Evolutionary conservation across 1,139 yeast genomes (phyloP).

Genomic region (Pichia sp.): DNA sequence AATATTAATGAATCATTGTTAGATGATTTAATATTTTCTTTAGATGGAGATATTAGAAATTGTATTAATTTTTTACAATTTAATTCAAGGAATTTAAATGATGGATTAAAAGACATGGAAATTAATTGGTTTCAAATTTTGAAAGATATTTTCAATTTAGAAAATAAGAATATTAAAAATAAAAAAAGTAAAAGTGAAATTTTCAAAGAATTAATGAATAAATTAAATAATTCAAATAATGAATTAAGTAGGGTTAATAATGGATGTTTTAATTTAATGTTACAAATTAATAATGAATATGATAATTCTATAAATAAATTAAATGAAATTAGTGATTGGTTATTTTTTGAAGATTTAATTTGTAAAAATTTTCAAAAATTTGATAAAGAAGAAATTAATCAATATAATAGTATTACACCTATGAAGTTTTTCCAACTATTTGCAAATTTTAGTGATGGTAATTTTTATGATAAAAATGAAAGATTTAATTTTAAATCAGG

Average conservation of each 20-base stretch:
- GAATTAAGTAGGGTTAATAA: constrained; percentile 55
- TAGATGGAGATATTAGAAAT: constrained; percentile 83
- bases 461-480: constrained; percentile 24
- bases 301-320: constrained; percentile 59
- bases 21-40: constrained; percentile 55
- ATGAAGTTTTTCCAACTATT: constrained; percentile 62
- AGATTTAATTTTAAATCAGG: constrained; percentile 9
- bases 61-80: constrained; percentile 83
- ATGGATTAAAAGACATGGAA: constrained; percentile 43
- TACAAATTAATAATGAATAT: constrained; percentile 35
- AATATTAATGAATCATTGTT: constrained; percentile 33
- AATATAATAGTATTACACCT: constrained; percentile 53
- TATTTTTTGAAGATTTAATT: constrained; percentile 57
- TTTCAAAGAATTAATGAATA: constrained; percentile 40
- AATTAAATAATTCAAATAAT: constrained; percentile 41
- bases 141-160: constrained; percentile 47
- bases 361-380: constrained; percentile 21
- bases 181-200: constrained; percentile 43
- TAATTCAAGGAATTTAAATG: constrained; percentile 26
- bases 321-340: constrained; percentile 67
- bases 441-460: constrained; percentile 42
- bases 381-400: constrained; percentile 45
- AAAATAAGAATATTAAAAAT: constrained; percentile 20
- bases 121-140: constrained; percentile 57
- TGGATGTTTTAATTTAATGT: constrained; percentile 64